Evolutionary conservation across 192 early-diverging fungal genomes (phyloP), one percentile per base, ranked within the genome.

Genomic region (Coemansia sp.): DNA sequence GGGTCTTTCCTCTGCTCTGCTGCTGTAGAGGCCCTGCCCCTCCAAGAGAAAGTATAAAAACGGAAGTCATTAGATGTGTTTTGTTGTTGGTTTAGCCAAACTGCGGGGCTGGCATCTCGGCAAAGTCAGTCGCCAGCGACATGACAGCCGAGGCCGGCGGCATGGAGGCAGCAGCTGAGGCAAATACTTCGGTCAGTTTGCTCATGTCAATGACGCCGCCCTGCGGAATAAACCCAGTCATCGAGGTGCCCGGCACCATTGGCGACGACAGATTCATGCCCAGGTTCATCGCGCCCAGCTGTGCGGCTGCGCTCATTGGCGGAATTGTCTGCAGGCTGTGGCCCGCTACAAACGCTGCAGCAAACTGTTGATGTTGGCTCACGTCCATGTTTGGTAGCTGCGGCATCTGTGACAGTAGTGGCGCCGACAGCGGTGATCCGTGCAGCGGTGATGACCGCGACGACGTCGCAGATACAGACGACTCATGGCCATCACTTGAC

Each of bases 351-450:
- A 65, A 71, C 58, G 75, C 69, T 0, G 58, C 65, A 7, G 53
- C 25, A 29, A 55, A 55, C 55, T 56, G 55, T 32, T 27, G 29
- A 8, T 49, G 48, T 15, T 12, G 14, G 41, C 41, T 15, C 41
- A 45, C 14, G 41, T 45, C 41, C 41, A 45, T 67, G 59, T 17
- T 62, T n/a, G 72, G 72, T 19, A 80, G 60, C 62, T 65, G 68
- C 19, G 75, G 65, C 37, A 60, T 35, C 32, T 67, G 75, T 32
- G 65, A 60, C 17, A 72, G 57, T 25, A 72, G 57, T 4, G 78
- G 73, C 12, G 73, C 73, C 29, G 78, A 75, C 14, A 72, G 66
- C 58, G 78, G 78, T 51, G 78, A 81, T 19, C 52, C 48, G 50
- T 65, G 62, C 15, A 69, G 72, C 38, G 69, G 70, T 51, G 56